Evolutionary conservation across 2,329 filamentous ascomycete species (phyloP), one percentile per base, ranked within the genome.

Genomic region (Lasiodiplodia hormozganensis): DNA sequence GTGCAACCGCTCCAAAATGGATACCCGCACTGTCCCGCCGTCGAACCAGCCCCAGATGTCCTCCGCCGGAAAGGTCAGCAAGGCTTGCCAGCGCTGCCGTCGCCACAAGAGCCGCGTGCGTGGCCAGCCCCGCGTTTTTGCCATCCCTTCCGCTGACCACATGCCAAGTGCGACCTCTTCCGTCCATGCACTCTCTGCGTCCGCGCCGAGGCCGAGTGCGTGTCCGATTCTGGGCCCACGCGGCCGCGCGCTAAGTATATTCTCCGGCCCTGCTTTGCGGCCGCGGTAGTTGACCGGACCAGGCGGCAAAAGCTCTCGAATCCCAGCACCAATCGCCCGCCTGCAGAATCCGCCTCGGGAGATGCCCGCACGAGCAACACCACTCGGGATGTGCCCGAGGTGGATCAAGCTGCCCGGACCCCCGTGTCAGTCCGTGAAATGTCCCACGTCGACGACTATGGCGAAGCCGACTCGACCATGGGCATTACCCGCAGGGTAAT

Each of bases 391-490:
- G 51, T 53, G 23, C 51, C 51, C 23, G 51, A 53, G 51, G 51
- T 4, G 21, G 51, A 53, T 3, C 25, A 53, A 2, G 2, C 11
- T 25, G 21, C 23, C 18, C 21, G 4, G 21, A 53, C 51, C 21
- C 51, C 31, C 38, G 28, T 16, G 18, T 40, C 25, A 12, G 53
- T 47, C 28, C 38, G 10, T 18, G 54, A 23, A 14, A 18, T 34
- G 47, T 54, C 38, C 10, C 16, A 52, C 21, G 64, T 53, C 3
- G 70, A 73, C 36, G 56, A 43, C 40, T 76, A 71, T 10, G 72
- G 72, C 7, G 76, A 78, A 69, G 74, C 74, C 3, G 75, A 80
- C 43, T 80, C 78, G 7, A 77, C 78, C 0, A 74, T 80, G 70
- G 76, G 76, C 10, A 78, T 80, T 43, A 75, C 78, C 16, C 74